Evolutionary conservation across 805 yeast species (phyloP).

Genomic region (Zygosaccharomyces bailii): DNA sequence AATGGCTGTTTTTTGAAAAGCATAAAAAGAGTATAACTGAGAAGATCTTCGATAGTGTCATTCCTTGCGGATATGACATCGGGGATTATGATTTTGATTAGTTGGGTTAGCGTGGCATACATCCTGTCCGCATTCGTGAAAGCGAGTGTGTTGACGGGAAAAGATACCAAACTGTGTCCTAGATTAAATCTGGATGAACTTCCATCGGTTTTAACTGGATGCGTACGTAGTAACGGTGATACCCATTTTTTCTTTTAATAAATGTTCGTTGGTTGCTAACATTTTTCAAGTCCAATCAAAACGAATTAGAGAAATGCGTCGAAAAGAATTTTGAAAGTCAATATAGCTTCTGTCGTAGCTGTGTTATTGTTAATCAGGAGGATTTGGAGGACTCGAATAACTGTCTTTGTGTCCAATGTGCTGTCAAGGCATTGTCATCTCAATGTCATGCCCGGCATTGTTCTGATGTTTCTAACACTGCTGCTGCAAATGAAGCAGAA

Average conservation of each 20-base stretch:
- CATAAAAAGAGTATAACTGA: background rate
- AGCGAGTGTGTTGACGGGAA: background rate
- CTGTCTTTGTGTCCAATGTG: constrained; percentile 26
- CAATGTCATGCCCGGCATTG: constrained; percentile 18
- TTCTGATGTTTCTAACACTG: background rate
- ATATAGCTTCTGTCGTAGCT: constrained; percentile 17
- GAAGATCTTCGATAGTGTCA: background rate
- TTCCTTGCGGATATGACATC: background rate
- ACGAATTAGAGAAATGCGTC: constrained; percentile 14
- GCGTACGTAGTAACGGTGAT: constrained; percentile 6
- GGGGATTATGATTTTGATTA: constrained; percentile 2
- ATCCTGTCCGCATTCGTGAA: background rate
- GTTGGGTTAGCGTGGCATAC: background rate
- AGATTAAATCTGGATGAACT: constrained; percentile 1
- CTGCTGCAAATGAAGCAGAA: background rate
- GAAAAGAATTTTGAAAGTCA: constrained; percentile 11
- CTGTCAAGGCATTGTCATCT: constrained; percentile 12
- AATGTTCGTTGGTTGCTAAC: background rate
- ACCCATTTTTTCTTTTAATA: background rate
- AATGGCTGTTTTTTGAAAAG: too few relatives aligned
- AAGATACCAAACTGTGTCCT: constrained; percentile 7
- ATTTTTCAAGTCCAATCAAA: constrained; percentile 5
- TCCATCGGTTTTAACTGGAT: constrained; percentile 6
- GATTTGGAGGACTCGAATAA: constrained; percentile 17
- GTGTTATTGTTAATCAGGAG: constrained; percentile 14